These are phyloP conservation scores for Biscogniauxia marginata DNA, from an alignment of 2,329 filamentous ascomycete genomes.

Conservation along the genomic window DNA sequence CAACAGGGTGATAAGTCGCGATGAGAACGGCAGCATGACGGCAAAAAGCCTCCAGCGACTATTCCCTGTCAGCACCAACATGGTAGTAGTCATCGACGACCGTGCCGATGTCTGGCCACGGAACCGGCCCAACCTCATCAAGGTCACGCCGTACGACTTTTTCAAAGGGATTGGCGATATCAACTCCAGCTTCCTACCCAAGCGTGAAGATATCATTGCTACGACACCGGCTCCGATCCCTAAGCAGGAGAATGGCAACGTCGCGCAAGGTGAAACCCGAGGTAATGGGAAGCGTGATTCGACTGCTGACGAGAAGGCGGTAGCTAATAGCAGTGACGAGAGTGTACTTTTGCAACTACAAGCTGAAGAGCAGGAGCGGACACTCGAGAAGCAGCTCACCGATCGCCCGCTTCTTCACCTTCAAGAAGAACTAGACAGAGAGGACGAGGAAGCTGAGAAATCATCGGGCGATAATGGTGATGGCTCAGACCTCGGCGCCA, in stretches of 20 bases:
- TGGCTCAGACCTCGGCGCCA: conserved; percentile 25
- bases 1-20: conserved; percentile 91
- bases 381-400: conserved; percentile 82
- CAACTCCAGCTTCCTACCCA: conserved; percentile 94
- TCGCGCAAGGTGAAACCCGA: conserved; percentile 9
- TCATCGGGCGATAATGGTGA: conserved; percentile 46
- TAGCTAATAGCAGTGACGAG: conserved; percentile 27
- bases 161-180: conserved; percentile 98
- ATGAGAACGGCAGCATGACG: conserved; percentile 92
- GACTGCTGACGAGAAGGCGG: conserved; percentile 16
- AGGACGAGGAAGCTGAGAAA: conserved; percentile 64
- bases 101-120: conserved; percentile 91
- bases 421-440: conserved; percentile 86
- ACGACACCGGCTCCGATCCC: conserved; percentile 19
- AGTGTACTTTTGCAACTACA: conserved; percentile 65
- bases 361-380: conserved; percentile 80
- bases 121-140: conserved; percentile 90
- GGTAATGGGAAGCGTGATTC: conserved; percentile 3
- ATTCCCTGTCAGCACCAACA: conserved; percentile 95
- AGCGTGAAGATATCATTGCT: conserved; percentile 58
- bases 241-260: conserved; percentile 21
- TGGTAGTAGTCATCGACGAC: conserved; percentile 99
- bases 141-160: conserved; percentile 94
- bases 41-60: conserved; percentile 86
- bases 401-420: conserved; percentile 88